Evolutionary conservation across 768 basidiomycete genomes (phyloP).

Genomic region (Boletellus emodensis): DNA sequence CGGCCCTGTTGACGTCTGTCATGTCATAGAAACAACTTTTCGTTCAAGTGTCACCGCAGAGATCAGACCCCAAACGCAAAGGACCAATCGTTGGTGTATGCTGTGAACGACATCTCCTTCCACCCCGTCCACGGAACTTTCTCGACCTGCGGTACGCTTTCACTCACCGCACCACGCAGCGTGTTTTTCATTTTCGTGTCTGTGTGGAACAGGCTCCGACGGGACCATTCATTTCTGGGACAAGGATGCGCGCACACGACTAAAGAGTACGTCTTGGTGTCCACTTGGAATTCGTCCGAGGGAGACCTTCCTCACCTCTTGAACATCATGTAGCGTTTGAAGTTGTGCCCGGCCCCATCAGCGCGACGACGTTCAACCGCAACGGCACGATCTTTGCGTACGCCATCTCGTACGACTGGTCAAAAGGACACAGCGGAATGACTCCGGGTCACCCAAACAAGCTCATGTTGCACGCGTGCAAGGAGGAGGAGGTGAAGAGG

Average conservation of each 20-base stretch:
- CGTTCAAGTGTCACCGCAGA: conserved; percentile 79
- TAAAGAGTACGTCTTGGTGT: conserved; percentile 62
- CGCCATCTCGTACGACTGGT: conserved; percentile 92
- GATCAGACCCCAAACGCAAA: conserved; percentile 53
- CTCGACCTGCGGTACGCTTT: conserved; percentile 62
- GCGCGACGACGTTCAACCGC: conserved; percentile 80
- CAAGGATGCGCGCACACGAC: conserved; percentile 84
- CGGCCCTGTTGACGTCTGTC: neutral
- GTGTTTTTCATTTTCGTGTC: conserved; percentile 15
- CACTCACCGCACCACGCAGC: conserved; percentile 14
- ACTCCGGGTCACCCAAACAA: conserved; percentile 68
- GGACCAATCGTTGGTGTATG: conserved; percentile 68
- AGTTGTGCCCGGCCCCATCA: conserved; percentile 67
- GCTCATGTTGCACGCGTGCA: conserved; percentile 79
- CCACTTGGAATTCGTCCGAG: neutral
- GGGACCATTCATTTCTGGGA: conserved; percentile 94
- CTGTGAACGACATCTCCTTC: conserved; percentile 85
- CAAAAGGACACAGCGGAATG: conserved; percentile 86
- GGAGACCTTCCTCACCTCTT: neutral
- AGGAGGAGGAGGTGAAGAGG: conserved; percentile 84
- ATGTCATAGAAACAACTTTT: conserved; percentile 64
- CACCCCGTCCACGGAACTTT: conserved; percentile 84
- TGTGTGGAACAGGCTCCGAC: conserved; percentile 54
- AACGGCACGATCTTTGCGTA: conserved; percentile 89
- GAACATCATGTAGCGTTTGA: conserved; percentile 58